Conservation (phyloP, 257 asterid species). For the Capsicum baccatum region DNA sequence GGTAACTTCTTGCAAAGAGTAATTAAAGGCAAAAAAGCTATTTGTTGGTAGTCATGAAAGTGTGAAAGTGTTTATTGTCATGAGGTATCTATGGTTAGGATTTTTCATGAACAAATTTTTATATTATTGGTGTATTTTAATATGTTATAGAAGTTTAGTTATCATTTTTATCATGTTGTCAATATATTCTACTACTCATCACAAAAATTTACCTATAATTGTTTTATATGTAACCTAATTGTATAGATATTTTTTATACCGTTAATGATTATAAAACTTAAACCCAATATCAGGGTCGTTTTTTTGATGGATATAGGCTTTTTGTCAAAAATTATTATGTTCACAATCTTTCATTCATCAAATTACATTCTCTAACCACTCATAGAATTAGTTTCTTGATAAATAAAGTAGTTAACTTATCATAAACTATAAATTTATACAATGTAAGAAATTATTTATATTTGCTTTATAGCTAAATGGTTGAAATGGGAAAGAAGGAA, state of each 20-base stretch:
- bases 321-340: not conserved
- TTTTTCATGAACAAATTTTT: not conserved
- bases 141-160: not conserved
- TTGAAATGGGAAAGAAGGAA: not conserved
- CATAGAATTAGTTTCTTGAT: not conserved
- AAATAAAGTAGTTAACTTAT: not conserved
- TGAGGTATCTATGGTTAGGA: not conserved
- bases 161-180: not conserved
- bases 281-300: not conserved
- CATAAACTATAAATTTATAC: not conserved
- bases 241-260: not conserved
- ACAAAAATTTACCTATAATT: not conserved
- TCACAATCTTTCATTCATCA: not conserved
- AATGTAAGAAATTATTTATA: not conserved
- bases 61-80: constrained; percentile 21
- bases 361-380: not conserved
- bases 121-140: not conserved
- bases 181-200: not conserved
- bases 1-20: constrained; percentile 80
- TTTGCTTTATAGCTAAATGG: not conserved
- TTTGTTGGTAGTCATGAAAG: constrained; percentile 37
- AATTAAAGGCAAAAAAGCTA: constrained; percentile 61
- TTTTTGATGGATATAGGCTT: not conserved
- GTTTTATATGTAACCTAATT: not conserved
- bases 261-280: not conserved